phyloP scores from a whole-genome alignment of 441 rosid genomes.

The Corymbia citriodora region DNA sequence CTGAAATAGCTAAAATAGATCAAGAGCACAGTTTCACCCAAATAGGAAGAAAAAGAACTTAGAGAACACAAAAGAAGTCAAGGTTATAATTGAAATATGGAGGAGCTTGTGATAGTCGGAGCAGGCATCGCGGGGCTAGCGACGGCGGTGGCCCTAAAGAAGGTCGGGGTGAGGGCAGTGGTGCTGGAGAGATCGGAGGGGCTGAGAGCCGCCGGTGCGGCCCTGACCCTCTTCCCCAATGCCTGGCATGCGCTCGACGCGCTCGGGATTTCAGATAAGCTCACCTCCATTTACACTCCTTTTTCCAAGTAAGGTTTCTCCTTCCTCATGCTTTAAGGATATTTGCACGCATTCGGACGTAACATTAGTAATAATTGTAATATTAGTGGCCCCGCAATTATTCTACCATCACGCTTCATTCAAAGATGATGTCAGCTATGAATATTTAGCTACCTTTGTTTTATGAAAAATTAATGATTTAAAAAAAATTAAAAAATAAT shows the following conservation, averaged over 20 bases:
- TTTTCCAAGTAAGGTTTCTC: not conserved
- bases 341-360: not conserved
- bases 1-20: not conserved
- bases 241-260: slow-evolving; percentile 43
- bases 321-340: not conserved
- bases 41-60: not conserved
- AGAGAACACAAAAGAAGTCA: not conserved
- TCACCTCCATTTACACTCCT: slow-evolving; percentile 22
- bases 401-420: no score
- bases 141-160: slow-evolving; percentile 27
- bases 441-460: no score
- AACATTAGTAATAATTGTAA: not conserved
- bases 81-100: not conserved
- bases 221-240: slow-evolving; percentile 23
- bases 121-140: slow-evolving; percentile 40
- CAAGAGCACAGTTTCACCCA: not conserved
- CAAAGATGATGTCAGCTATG: not conserved
- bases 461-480: no score
- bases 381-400: not conserved
- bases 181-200: slow-evolving; percentile 25
- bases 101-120: slow-evolving; percentile 30
- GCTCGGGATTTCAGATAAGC: slow-evolving; percentile 38
- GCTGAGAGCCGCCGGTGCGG: slow-evolving; percentile 25
- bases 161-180: slow-evolving; percentile 25
- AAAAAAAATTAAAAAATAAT: no score